Conservation (phyloP, 352 stramenopile species). For the Halophytophthora batemanensis region DNA sequence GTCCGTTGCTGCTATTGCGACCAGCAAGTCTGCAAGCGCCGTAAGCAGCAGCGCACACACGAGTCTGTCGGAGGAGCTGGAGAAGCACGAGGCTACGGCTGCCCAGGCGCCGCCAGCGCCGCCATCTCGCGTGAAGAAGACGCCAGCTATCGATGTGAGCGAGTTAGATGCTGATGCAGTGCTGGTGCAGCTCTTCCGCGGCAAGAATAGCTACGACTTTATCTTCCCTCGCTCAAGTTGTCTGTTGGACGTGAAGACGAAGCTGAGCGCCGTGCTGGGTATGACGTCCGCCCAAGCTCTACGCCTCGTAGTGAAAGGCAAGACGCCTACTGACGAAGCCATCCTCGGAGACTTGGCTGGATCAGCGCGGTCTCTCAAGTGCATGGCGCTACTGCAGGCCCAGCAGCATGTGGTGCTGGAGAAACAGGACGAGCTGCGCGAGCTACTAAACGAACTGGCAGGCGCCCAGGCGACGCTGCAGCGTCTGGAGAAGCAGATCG, state of each 20-base stretch:
- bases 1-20: not conserved
- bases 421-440: slow-evolving; percentile 59
- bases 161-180: slow-evolving; percentile 40
- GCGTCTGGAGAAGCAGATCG: slow-evolving; percentile 41
- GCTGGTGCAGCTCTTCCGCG: slow-evolving; percentile 49
- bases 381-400: slow-evolving; percentile 62
- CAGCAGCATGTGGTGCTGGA: slow-evolving; percentile 61
- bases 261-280: slow-evolving; percentile 42
- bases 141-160: slow-evolving; percentile 29
- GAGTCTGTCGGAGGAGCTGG: not conserved
- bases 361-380: slow-evolving; percentile 44
- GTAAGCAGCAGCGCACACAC: not conserved
- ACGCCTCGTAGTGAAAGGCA: slow-evolving; percentile 62
- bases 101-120: not conserved
- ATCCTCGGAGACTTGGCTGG: slow-evolving; percentile 17
- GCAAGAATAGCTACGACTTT: slow-evolving; percentile 58
- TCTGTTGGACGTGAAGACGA: slow-evolving; percentile 46
- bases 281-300: slow-evolving; percentile 35
- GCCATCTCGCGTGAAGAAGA: not conserved
- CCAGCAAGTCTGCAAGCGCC: not conserved
- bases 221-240: slow-evolving; percentile 27
- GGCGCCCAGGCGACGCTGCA: slow-evolving; percentile 26
- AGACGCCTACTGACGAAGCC: slow-evolving; percentile 42
- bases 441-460: slow-evolving; percentile 62
- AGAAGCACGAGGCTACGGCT: not conserved